A percentile compares a stretch with the other conserved stretches of the same genome.
phyloP scores from a whole-genome alignment of 2,329 filamentous ascomycete genomes.

The Westerdykella aurantiaca region DNA sequence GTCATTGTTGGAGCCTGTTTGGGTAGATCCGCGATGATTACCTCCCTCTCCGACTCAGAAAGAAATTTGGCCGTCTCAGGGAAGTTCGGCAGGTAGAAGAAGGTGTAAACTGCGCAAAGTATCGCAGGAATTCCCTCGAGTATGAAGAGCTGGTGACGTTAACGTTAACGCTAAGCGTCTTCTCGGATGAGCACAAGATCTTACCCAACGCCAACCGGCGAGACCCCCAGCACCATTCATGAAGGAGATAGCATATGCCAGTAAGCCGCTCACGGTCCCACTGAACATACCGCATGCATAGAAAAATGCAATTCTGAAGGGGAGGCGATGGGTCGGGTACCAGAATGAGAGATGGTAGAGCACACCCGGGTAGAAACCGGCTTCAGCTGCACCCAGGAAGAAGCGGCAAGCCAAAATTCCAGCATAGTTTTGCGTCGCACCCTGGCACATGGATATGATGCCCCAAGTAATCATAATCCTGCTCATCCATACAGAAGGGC shows the following conservation, averaged over 20 bases:
- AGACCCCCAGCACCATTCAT: conserved; percentile 49
- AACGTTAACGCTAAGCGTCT: background rate
- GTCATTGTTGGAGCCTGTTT: conserved; percentile 18
- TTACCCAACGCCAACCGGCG: conserved; percentile 30
- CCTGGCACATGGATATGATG: conserved; percentile 41
- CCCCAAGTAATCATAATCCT: conserved; percentile 22
- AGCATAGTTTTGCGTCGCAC: conserved; percentile 39
- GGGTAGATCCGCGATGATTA: conserved; percentile 14
- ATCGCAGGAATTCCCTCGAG: conserved; percentile 19
- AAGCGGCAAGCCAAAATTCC: conserved; percentile 41
- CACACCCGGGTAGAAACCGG: conserved; percentile 26
- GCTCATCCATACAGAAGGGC: conserved; percentile 17
- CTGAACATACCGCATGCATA: conserved; percentile 52
- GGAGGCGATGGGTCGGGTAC: conserved; percentile 52
- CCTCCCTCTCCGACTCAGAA: conserved; percentile 12
- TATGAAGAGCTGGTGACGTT: conserved; percentile 14
- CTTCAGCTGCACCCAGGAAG: conserved; percentile 32
- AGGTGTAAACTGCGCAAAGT: conserved; percentile 12
- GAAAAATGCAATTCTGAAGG: conserved; percentile 52
- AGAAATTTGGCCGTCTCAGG: conserved; percentile 15
- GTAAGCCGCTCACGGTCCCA: conserved; percentile 53
- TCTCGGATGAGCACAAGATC: background rate
- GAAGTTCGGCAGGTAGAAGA: conserved; percentile 18
- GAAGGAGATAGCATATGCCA: conserved; percentile 54
- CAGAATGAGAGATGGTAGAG: conserved; percentile 55